Base-by-base conservation (phyloP, 164 flowering plant genomes). In the Cinnamomum chago region DNA sequence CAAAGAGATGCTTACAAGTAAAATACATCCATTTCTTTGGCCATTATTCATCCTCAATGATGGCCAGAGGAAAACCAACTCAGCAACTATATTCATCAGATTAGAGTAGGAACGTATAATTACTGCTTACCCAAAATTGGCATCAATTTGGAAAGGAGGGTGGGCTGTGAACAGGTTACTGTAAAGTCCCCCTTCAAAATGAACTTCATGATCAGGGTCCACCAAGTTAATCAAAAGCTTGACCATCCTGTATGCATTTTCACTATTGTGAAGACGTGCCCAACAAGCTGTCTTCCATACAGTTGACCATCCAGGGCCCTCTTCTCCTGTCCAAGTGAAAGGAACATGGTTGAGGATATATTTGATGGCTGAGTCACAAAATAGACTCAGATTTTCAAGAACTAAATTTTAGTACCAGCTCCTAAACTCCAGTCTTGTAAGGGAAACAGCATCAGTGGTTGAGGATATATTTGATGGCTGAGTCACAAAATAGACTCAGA, bases 301-400 rank as follows among this genome's bases (percentile, higher is more conserved):
- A 24, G 97, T 92, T 51, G 98, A 95, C 98, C 98, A 95, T 68
- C 98, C 98, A 24, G 98, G 98, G 69, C 97, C 98, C 0, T 91
- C 97, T 77, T 88, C 98, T 65, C 98, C 98, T 93, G 87, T 68
- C 24, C 71, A 73, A 30, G 25, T 71, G 47, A 52, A 51, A 9
- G 52, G 20, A 58, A 67, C 18, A 67, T 30, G 17, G 7, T 67
- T 67, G 22, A 67, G 47, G 6, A 3, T 13, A 67, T 35, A 28
- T 11, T 13, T 28, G 47, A 35, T 17, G 28, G 50, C 10, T 33
- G 33, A 1, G 5, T 67, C 18, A 67, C 6, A 25, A 30, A 67
- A 15, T 40, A 1, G 47, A 40, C 17, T 55, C 5, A 55, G 60
- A 55, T 55, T 14, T 14, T 20, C 17, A 55, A 13, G n/a, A 14